Base-by-base conservation (phyloP, 441 rosid species). In the Gossypium schwendimanii region DNA sequence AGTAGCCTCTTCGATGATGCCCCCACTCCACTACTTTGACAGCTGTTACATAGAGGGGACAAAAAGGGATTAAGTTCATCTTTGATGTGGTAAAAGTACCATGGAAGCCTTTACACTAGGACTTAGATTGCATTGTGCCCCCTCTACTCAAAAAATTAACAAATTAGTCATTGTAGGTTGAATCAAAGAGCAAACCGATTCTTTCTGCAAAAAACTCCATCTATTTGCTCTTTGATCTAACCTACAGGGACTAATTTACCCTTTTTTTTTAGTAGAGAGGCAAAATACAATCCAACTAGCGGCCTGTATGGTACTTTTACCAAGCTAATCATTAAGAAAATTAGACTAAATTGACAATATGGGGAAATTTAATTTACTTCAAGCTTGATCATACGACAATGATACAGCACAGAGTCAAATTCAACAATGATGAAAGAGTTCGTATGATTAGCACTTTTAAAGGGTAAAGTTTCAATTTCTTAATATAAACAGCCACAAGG, bases 21-120 rank as follows among this genome's bases (percentile, higher is more conserved):
- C 55, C 53, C 8, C 0, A 12, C 58, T 64, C 53, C 23, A 36
- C 53, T 17, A 12, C 83, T 80, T 74, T 72, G 60, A 70, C 70
- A 1, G 60, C 41, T 69, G 53, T 20, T 36, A 33, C 66, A 76
- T 7, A 65, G 24, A 57, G 11, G 26, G 31, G 49, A 20, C 20
- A 7, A 15, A 52, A 52, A 60, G 60, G 15, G 63, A 23, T 31
- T 26, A 17, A 17, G 54, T 31, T 28, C 62, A 61, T 14, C 12
- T 52, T 4, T 59, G 8, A 39, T 23, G 5, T 23, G 28, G 6
- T 49, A 69, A 71, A 71, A 44, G 17, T 6, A 33, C 39, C 39
- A 33, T 33, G 39, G 39, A 33, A 33, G 39, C 8, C 8, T 33
- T 6, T 33, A 33, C 7, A 33, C 39, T 33, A 33, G 39, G 8